Evolutionary conservation across 2,329 filamentous ascomycete genomes (phyloP).

Genomic region (Thyridium curvatum): DNA sequence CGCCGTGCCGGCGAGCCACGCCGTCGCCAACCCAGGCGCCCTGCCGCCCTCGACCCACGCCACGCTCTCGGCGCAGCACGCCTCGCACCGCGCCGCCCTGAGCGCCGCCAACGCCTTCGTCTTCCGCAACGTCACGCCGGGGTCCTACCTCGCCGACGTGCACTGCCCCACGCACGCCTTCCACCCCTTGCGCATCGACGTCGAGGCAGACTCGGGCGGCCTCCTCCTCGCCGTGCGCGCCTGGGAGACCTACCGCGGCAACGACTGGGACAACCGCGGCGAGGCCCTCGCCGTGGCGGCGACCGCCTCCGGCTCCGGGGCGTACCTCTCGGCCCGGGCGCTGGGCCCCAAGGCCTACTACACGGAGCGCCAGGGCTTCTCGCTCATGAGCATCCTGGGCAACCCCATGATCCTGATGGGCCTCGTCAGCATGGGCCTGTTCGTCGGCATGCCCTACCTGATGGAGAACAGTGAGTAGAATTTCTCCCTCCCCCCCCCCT

Average conservation of each 20-base stretch:
- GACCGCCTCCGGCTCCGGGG: constrained; percentile 18
- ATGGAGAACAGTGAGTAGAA: constrained; percentile 90
- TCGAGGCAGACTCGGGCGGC: constrained; percentile 27
- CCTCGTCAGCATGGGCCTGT: constrained; percentile 72
- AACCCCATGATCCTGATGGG: constrained; percentile 97
- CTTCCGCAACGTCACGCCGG: constrained; percentile 65
- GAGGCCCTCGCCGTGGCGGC: constrained; percentile 41
- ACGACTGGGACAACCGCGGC: constrained; percentile 85
- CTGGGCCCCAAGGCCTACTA: constrained; percentile 68
- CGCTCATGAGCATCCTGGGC: constrained; percentile 75
- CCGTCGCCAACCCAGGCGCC: constrained; percentile 40
- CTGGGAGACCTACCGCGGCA: constrained; percentile 83
- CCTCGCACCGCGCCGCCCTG: constrained; percentile 43
- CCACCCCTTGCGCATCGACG: constrained; percentile 73
- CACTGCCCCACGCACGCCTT: constrained; percentile 71
- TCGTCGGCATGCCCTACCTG: constrained; percentile 90
- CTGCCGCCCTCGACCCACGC: constrained; percentile 63
- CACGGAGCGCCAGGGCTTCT: constrained; percentile 68
- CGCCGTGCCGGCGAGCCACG: constrained; percentile 28
- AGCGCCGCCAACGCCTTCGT: constrained; percentile 64
- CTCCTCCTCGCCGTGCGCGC: constrained; percentile 45
- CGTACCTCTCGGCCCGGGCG: constrained; percentile 34
- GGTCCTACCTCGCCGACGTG: constrained; percentile 78
- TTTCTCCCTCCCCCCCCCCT: not conserved
- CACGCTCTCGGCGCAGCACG: constrained; percentile 40